Evolutionary conservation across 352 stramenopile genomes (phyloP).

Genomic region (Globisporangium viniferum): DNA sequence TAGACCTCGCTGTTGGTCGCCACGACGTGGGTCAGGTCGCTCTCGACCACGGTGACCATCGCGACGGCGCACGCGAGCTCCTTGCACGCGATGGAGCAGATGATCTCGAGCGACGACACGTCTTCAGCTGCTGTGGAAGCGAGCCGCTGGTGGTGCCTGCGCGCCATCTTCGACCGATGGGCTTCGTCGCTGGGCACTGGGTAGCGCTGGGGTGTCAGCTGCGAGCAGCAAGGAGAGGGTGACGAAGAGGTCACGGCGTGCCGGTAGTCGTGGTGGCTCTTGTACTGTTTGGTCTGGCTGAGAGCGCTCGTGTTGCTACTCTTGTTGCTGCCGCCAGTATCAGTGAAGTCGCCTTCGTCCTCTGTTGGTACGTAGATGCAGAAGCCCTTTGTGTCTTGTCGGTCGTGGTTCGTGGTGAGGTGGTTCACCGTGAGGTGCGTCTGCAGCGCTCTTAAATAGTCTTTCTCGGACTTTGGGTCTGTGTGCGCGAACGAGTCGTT

Average conservation of each 20-base stretch:
- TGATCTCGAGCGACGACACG: slow-evolving; percentile 24
- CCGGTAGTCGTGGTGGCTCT: background rate
- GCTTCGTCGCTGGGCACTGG: slow-evolving; percentile 5
- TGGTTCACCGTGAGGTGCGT: slow-evolving; percentile 9
- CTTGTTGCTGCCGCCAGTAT: background rate
- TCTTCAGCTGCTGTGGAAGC: background rate
- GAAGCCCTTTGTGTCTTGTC: background rate
- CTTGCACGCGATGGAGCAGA: slow-evolving; percentile 19
- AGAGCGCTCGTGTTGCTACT: background rate
- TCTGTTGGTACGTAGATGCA: background rate
- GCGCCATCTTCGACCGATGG: slow-evolving; percentile 19
- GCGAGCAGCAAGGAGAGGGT: background rate
- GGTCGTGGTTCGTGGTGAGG: background rate
- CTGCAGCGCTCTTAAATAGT: slow-evolving; percentile 15
- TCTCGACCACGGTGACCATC: slow-evolving; percentile 20
- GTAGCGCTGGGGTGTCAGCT: background rate
- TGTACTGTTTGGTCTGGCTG: background rate
- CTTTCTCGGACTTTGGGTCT: slow-evolving; percentile 11
- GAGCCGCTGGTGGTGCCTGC: slow-evolving; percentile 10
- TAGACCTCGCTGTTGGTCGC: slow-evolving; percentile 15
- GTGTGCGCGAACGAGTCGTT: slow-evolving; percentile 14
- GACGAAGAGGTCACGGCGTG: background rate
- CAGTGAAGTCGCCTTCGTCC: slow-evolving; percentile 8
- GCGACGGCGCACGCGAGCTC: slow-evolving; percentile 16
- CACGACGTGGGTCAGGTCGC: slow-evolving; percentile 13